phyloP scores from a whole-genome alignment of 2,329 filamentous ascomycete genomes.

The Parastagonospora nodorum region DNA sequence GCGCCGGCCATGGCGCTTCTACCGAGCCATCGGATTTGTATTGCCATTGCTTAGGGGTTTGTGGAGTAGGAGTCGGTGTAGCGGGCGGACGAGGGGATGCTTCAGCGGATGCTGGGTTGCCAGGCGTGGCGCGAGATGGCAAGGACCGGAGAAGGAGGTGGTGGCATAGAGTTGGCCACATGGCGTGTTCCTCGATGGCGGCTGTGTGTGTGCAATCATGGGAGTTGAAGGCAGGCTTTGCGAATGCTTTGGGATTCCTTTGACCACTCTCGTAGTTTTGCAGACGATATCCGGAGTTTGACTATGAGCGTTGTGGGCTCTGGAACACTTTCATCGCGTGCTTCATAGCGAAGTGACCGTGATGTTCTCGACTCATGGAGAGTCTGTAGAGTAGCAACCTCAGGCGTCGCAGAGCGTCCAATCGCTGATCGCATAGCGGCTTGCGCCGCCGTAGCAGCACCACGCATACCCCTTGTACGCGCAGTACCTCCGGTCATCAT shows the following conservation, averaged over 20 bases:
- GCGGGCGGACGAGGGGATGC: slow-evolving; percentile 37
- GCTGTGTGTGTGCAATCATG: slow-evolving; percentile 52
- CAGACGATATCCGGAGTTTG: slow-evolving; percentile 73
- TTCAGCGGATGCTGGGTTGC: slow-evolving; percentile 26
- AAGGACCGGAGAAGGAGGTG: slow-evolving; percentile 54
- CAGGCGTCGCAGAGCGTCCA: slow-evolving; percentile 87
- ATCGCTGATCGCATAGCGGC: slow-evolving; percentile 79
- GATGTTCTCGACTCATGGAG: slow-evolving; percentile 76
- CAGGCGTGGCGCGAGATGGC: slow-evolving; percentile 40
- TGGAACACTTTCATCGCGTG: slow-evolving; percentile 76
- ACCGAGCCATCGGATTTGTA: slow-evolving; percentile 61
- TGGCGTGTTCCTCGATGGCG: slow-evolving; percentile 58
- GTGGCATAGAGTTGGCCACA: slow-evolving; percentile 61
- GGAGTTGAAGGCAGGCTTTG: slow-evolving; percentile 51
- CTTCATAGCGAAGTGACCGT: slow-evolving; percentile 63
- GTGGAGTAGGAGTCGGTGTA: slow-evolving; percentile 44
- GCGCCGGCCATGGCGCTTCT: slow-evolving; percentile 65
- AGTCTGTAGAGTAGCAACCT: slow-evolving; percentile 61
- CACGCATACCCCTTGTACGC: slow-evolving; percentile 84
- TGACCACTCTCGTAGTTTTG: slow-evolving; percentile 72
- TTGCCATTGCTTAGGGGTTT: slow-evolving; percentile 38
- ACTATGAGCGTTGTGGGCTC: slow-evolving; percentile 69
- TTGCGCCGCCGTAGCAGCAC: slow-evolving; percentile 83
- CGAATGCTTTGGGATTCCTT: slow-evolving; percentile 57
- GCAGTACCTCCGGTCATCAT: slow-evolving; percentile 76